These are phyloP conservation scores for Ceratocystis albifundus DNA, from an alignment of 2,329 filamentous ascomycete genomes.

Conservation along the genomic window DNA sequence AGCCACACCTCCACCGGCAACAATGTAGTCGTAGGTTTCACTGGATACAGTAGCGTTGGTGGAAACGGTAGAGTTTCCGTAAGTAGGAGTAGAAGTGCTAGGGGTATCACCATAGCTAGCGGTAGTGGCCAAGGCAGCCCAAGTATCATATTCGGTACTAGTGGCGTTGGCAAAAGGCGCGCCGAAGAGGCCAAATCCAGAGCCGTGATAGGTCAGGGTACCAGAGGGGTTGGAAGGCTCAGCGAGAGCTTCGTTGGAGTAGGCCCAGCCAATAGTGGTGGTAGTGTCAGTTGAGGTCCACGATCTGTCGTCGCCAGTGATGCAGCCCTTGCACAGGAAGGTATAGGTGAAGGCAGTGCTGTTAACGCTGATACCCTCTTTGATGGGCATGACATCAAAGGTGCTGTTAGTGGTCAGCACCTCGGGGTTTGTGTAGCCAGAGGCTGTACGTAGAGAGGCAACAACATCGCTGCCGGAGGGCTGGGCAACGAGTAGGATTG, in stretches of 20 bases:
- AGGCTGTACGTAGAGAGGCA: constrained; percentile 28
- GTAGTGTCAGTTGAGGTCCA: constrained; percentile 28
- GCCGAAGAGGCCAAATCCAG: constrained; percentile 32
- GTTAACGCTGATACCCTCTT: constrained; percentile 42
- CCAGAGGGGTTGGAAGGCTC: constrained; percentile 29
- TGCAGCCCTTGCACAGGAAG: constrained; percentile 40
- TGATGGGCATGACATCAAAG: constrained; percentile 34
- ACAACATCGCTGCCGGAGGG: constrained; percentile 36
- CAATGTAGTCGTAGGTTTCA: constrained; percentile 31
- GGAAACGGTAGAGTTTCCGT: constrained; percentile 42
- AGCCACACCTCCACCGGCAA: constrained; percentile 30
- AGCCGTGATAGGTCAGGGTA: constrained; percentile 33
- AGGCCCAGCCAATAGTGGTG: constrained; percentile 34
- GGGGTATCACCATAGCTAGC: constrained; percentile 24
- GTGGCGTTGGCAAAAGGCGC: constrained; percentile 32
- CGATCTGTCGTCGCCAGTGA: constrained; percentile 28
- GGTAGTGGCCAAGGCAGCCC: constrained; percentile 26
- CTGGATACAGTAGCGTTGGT: constrained; percentile 37
- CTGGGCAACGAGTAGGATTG: constrained; percentile 41
- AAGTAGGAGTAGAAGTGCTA: constrained; percentile 32
- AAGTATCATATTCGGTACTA: constrained; percentile 26
- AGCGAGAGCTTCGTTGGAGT: constrained; percentile 29
- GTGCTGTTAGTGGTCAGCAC: constrained; percentile 35
- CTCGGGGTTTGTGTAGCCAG: constrained; percentile 37
- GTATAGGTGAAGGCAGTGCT: constrained; percentile 43